A percentile compares a stretch with the other conserved stretches of the same genome.
Evolutionary conservation across 2,329 filamentous ascomycete species (phyloP).

Genomic region (Cytospora chrysosperma): DNA sequence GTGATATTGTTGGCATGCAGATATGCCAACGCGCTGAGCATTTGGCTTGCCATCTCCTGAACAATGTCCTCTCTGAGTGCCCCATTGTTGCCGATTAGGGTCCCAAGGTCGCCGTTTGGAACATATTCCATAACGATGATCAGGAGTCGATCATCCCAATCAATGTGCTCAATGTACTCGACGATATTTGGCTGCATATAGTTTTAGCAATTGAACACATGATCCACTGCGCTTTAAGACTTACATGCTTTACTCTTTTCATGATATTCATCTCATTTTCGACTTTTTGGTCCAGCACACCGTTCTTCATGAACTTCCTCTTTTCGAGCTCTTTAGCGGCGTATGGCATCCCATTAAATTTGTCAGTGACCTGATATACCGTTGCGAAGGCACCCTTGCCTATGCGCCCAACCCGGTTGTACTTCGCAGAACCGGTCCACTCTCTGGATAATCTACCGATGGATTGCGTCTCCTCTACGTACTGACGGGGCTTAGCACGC

Average conservation of each 20-base stretch:
- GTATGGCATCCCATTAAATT: constrained; percentile 77
- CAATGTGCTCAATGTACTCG: constrained; percentile 83
- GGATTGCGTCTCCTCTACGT: no score
- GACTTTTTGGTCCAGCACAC: constrained; percentile 83
- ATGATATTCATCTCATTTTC: constrained; percentile 98
- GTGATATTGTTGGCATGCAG: constrained; percentile 87
- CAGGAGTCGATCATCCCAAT: constrained; percentile 77
- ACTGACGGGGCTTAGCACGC: constrained; percentile 6
- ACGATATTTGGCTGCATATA: constrained; percentile 75
- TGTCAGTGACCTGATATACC: constrained; percentile 86
- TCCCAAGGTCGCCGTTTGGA: constrained; percentile 76
- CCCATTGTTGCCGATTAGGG: constrained; percentile 62
- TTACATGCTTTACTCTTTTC: constrained; percentile 77
- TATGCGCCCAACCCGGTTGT: constrained; percentile 78
- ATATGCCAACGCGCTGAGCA: constrained; percentile 81
- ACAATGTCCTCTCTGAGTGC: constrained; percentile 66
- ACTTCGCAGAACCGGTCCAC: constrained; percentile 82
- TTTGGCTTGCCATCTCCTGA: constrained; percentile 71
- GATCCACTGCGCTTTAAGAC: constrained; percentile 33
- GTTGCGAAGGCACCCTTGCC: constrained; percentile 94
- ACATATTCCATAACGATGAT: constrained; percentile 98
- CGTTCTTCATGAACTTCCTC: constrained; percentile 88
- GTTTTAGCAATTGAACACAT: constrained; percentile 16
- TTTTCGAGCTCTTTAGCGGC: constrained; percentile 97
- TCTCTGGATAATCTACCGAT: constrained; percentile 50